Conservation (phyloP, 2,329 filamentous ascomycete genomes). For the Penicillium hesseltinei region DNA sequence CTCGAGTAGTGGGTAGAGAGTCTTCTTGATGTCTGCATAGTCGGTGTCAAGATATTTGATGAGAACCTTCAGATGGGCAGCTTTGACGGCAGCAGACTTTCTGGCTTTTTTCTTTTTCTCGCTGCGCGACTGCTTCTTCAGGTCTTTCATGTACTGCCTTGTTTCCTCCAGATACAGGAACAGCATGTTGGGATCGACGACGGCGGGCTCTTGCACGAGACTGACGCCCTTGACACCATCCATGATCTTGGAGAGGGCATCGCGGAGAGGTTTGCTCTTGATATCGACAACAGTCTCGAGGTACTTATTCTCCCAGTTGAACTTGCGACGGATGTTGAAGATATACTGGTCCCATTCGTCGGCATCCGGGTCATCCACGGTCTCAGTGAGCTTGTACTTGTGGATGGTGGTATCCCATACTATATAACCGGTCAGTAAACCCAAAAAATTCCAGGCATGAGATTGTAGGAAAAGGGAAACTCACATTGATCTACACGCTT, state of each 20-base stretch:
- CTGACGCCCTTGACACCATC: slow-evolving; percentile 75
- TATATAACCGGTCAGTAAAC: slow-evolving; percentile 5
- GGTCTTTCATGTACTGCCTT: slow-evolving; percentile 59
- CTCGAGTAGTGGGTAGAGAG: slow-evolving; percentile 74
- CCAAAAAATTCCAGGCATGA: neutral
- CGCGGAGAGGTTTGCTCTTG: slow-evolving; percentile 75
- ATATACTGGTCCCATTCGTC: slow-evolving; percentile 74
- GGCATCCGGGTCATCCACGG: slow-evolving; percentile 59
- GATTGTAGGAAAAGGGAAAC: slow-evolving; percentile 6
- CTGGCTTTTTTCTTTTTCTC: slow-evolving; percentile 45
- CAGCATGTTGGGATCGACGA: slow-evolving; percentile 67
- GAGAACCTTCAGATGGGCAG: slow-evolving; percentile 63
- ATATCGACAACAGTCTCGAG: slow-evolving; percentile 74
- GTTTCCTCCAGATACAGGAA: slow-evolving; percentile 78
- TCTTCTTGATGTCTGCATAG: slow-evolving; percentile 74
- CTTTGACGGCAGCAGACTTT: slow-evolving; percentile 40
- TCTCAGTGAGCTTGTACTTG: slow-evolving; percentile 68
- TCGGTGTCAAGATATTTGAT: slow-evolving; percentile 77
- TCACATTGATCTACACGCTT: slow-evolving; percentile 64
- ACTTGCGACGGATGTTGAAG: slow-evolving; percentile 78
- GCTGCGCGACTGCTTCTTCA: slow-evolving; percentile 66
- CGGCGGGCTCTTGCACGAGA: slow-evolving; percentile 75
- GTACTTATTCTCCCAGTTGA: slow-evolving; percentile 82
- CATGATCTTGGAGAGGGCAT: slow-evolving; percentile 69
- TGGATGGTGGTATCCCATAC: slow-evolving; percentile 58